Conservation (phyloP, 1,284 basidiomycete genomes). For the Mrakiaceae sp. region DNA sequence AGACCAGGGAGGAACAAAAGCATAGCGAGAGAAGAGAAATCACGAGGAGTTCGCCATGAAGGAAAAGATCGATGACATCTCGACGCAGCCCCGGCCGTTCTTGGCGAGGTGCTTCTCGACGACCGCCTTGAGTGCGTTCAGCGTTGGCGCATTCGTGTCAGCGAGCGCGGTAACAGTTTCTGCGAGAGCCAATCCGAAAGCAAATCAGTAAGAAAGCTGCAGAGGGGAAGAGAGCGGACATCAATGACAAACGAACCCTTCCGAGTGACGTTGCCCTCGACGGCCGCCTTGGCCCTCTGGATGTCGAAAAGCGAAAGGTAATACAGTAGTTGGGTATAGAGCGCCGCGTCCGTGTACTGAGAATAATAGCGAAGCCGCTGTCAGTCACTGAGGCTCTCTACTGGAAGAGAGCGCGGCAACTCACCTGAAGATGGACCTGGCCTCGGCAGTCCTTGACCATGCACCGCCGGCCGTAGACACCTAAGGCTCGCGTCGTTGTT, state of each 20-base stretch:
- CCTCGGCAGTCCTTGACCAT: constrained; percentile 56
- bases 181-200: constrained; percentile 26
- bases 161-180: constrained; percentile 49
- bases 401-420: constrained; percentile 22
- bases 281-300: constrained; percentile 49
- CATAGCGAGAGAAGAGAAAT: not conserved
- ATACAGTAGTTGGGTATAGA: constrained; percentile 81
- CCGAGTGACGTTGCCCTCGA: constrained; percentile 39
- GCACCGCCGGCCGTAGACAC: constrained; percentile 78
- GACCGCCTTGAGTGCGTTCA: constrained; percentile 45
- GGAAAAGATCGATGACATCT: constrained; percentile 61
- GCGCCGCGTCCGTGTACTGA: constrained; percentile 67
- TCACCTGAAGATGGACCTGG: constrained; percentile 59
- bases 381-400: too few species aligned
- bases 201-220: constrained; percentile 14
- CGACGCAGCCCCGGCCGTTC: constrained; percentile 77
- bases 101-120: constrained; percentile 68
- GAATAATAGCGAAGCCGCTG: not conserved
- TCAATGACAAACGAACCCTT: constrained; percentile 39
- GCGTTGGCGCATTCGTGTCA: constrained; percentile 41
- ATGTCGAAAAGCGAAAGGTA: constrained; percentile 65
- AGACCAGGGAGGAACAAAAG: not conserved
- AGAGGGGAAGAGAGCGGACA: constrained; percentile 1
- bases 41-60: constrained; percentile 43
- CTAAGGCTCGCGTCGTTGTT: constrained; percentile 70